phyloP scores from a whole-genome alignment of 1,139 yeast genomes.

The Tardiomyces depauwii region DNA sequence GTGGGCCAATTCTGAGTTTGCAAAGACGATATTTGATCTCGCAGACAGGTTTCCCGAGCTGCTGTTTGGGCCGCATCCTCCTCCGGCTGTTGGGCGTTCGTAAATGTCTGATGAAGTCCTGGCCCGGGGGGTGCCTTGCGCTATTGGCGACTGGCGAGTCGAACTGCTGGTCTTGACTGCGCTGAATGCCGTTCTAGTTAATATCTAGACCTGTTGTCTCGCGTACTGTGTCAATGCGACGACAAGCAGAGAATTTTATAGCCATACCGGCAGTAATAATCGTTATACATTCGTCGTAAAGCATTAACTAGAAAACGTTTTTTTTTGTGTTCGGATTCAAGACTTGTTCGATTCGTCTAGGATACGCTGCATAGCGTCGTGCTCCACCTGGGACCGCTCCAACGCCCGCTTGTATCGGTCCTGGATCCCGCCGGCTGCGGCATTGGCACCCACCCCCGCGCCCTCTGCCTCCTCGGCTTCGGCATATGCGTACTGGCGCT shows the following conservation, averaged over 20 bases:
- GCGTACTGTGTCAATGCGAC: too few relatives aligned
- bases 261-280: background rate
- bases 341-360: conserved; percentile 1
- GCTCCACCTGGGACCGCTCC: conserved; percentile 9
- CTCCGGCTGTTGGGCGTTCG: conserved; percentile 5
- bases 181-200: too few relatives aligned
- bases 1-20: conserved; percentile 91
- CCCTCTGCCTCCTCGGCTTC: background rate
- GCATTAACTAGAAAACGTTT: background rate
- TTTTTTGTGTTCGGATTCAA: background rate
- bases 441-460: background rate
- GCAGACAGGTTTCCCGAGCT: conserved; percentile 67
- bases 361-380: conserved; percentile 10
- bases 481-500: background rate
- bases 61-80: conserved; percentile 32
- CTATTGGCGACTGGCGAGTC: too few relatives aligned
- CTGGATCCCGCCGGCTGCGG: conserved; percentile 38
- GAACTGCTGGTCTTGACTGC: too few relatives aligned
- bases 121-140: too few relatives aligned
- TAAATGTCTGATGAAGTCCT: background rate
- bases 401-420: conserved; percentile 58
- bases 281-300: background rate
- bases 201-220: too few relatives aligned
- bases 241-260: too few relatives aligned
- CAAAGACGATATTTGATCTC: conserved; percentile 65